These are phyloP conservation scores for Yamadazyma diddensiae DNA, from an alignment of 1,139 yeast species.

Conservation along the genomic window DNA sequence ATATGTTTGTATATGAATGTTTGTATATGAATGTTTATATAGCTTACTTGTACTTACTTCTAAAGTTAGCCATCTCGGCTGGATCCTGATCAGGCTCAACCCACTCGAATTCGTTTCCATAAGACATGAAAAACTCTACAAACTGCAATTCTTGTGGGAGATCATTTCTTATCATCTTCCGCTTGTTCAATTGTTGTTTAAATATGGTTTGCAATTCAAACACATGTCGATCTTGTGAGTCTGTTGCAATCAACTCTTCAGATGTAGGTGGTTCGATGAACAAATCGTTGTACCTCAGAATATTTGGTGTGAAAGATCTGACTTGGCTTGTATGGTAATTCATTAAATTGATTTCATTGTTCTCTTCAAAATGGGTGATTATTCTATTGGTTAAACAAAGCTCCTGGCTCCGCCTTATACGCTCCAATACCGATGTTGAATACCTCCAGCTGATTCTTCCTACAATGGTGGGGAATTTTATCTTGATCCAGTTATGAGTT, in stretches of 20 bases:
- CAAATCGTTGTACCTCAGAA: slow-evolving; percentile 23
- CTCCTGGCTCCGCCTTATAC: slow-evolving; percentile 27
- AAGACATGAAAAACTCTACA: slow-evolving; percentile 35
- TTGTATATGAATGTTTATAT: no score
- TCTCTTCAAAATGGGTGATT: slow-evolving; percentile 39
- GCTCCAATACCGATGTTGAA: slow-evolving; percentile 22
- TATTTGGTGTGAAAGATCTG: slow-evolving; percentile 18
- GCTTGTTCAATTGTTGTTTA: slow-evolving; percentile 22
- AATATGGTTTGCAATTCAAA: slow-evolving; percentile 20
- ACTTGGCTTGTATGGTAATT: slow-evolving; percentile 39
- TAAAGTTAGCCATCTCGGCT: slow-evolving; percentile 25
- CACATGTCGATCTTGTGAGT: slow-evolving; percentile 9
- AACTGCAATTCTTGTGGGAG: slow-evolving; percentile 35
- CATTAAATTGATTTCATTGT: slow-evolving; percentile 35
- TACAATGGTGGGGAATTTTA: slow-evolving; percentile 17
- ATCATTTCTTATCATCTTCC: slow-evolving; percentile 33
- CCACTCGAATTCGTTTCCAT: slow-evolving; percentile 41
- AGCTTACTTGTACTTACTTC: no score
- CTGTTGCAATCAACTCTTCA: slow-evolving; percentile 1
- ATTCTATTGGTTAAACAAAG: slow-evolving; percentile 28
- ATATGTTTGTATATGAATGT: no score
- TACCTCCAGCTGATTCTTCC: slow-evolving; percentile 37
- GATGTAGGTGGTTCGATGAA: slow-evolving; percentile 25
- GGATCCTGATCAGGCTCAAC: slow-evolving; percentile 51
- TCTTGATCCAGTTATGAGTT: slow-evolving; percentile 6